Evolutionary conservation across 1,139 yeast genomes (phyloP).

Genomic region (Candida gigantensis): DNA sequence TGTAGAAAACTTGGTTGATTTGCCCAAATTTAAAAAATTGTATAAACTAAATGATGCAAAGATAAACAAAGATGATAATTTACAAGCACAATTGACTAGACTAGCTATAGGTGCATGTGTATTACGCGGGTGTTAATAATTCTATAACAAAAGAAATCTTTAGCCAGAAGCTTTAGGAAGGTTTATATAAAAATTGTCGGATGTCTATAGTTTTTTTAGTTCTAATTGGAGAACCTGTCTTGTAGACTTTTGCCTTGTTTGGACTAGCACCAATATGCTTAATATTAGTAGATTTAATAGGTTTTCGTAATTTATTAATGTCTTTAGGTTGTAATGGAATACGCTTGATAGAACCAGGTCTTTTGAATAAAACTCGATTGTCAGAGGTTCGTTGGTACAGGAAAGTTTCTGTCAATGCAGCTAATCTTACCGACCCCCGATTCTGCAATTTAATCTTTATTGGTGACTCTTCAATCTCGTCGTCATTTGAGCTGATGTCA

Average conservation of each 20-base stretch:
- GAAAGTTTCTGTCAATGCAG: conserved; percentile 11
- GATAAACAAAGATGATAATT: conserved; percentile 14
- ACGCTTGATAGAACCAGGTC: background rate
- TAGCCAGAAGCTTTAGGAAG: no score
- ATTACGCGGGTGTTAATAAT: conserved; percentile 36
- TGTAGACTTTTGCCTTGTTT: conserved; percentile 5
- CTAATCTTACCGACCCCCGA: conserved; percentile 1
- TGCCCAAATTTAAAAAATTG: conserved; percentile 36
- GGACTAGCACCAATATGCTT: conserved; percentile 8
- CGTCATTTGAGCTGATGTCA: conserved; percentile 31
- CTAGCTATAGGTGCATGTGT: conserved; percentile 43
- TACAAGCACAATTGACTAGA: conserved; percentile 31
- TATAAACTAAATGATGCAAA: conserved; percentile 41
- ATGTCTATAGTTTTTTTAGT: conserved; percentile 11
- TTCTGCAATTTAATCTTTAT: conserved; percentile 15
- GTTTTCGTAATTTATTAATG: conserved; percentile 3
- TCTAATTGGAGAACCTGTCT: conserved; percentile 2
- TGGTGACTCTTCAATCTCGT: conserved; percentile 48
- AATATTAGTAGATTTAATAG: conserved; percentile 3
- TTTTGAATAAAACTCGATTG: background rate
- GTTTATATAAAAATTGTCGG: conserved; percentile 15
- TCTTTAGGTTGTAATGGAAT: conserved; percentile 6
- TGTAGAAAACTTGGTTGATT: conserved; percentile 22
- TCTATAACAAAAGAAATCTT: no score
- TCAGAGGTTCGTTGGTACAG: conserved; percentile 5